These are phyloP conservation scores for Globisporangium spinosum DNA, from an alignment of 352 stramenopile species.

Conservation along the genomic window DNA sequence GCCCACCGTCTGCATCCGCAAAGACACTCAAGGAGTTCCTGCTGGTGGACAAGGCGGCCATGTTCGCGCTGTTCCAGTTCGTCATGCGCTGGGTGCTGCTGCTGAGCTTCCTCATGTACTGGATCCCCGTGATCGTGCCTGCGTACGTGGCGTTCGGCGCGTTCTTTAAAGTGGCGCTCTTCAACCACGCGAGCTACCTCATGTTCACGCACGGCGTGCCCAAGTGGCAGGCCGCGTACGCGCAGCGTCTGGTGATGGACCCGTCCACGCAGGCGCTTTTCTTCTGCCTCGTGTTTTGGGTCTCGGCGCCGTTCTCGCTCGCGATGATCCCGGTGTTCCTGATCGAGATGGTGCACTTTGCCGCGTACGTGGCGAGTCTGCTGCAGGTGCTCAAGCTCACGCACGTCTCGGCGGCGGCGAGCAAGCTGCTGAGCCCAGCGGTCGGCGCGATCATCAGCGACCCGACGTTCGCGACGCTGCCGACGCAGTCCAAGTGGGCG, in stretches of 20 bases:
- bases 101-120: slow-evolving; percentile 71
- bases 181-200: slow-evolving; percentile 81
- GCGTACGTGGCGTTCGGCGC: slow-evolving; percentile 45
- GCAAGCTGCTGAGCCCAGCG: slow-evolving; percentile 51
- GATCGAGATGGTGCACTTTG: slow-evolving; percentile 77
- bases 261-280: slow-evolving; percentile 80
- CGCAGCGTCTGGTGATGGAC: slow-evolving; percentile 79
- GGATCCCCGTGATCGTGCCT: slow-evolving; percentile 46
- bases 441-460: slow-evolving; percentile 61
- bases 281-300: slow-evolving; percentile 85
- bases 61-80: slow-evolving; percentile 78
- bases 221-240: slow-evolving; percentile 68
- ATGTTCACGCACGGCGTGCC: slow-evolving; percentile 75
- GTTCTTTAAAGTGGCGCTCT: slow-evolving; percentile 82
- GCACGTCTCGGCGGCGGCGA: slow-evolving; percentile 39
- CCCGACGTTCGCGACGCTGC: slow-evolving; percentile 46
- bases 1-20: slow-evolving; percentile 15
- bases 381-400: slow-evolving; percentile 53
- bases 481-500: slow-evolving; percentile 68
- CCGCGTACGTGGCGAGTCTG: slow-evolving; percentile 55
- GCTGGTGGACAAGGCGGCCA: slow-evolving; percentile 46
- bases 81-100: slow-evolving; percentile 57
- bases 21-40: slow-evolving; percentile 53
- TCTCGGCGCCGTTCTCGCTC: slow-evolving; percentile 69
- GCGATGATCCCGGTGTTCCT: slow-evolving; percentile 78